These are phyloP conservation scores for Cladosporium cucumerinum DNA, from an alignment of 2,329 filamentous ascomycete species.

Conservation along the genomic window DNA sequence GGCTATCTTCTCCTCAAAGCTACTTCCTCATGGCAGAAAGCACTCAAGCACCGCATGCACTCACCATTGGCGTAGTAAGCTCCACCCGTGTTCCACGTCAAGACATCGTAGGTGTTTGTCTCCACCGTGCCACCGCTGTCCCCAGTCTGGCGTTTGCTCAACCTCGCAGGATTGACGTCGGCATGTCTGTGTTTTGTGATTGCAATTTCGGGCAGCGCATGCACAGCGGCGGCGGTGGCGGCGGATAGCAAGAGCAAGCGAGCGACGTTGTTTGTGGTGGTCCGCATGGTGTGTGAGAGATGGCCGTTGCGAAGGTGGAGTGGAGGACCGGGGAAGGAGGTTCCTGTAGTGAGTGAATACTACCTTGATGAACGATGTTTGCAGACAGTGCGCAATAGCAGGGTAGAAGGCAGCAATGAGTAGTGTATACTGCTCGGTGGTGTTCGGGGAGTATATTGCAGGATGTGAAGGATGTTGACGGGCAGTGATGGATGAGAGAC, in stretches of 20 bases:
- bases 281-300: background rate
- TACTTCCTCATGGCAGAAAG: background rate
- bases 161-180: conserved; percentile 19
- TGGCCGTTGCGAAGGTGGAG: background rate
- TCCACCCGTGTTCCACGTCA: conserved; percentile 31
- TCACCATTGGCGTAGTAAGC: conserved; percentile 35
- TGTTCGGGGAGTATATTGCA: background rate
- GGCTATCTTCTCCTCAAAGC: background rate
- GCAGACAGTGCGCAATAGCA: background rate
- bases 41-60: background rate
- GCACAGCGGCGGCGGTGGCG: conserved; percentile 20
- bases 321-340: background rate
- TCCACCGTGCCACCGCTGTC: conserved; percentile 23
- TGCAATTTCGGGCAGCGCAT: conserved; percentile 27
- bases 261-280: background rate
- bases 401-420: background rate
- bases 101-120: conserved; percentile 32
- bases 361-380: background rate
- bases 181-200: conserved; percentile 28
- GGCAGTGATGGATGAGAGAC: background rate
- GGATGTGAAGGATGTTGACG: background rate
- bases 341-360: background rate
- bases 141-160: conserved; percentile 17
- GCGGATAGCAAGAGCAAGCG: background rate
- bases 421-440: background rate